phyloP scores from a whole-genome alignment of 192 early-diverging fungal species.

The Coemansia sp. region DNA sequence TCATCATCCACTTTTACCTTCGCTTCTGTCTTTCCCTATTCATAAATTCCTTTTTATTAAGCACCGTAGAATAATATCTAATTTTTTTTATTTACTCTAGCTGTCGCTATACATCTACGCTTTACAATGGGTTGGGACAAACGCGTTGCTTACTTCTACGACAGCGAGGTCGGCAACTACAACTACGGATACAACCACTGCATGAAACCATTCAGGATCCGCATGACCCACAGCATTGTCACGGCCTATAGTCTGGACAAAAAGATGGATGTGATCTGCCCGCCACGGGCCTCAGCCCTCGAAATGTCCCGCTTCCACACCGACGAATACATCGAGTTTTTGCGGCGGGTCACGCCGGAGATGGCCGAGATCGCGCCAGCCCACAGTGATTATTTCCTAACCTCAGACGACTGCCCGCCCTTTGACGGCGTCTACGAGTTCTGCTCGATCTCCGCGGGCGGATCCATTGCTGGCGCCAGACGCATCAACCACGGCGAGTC shows the following conservation, averaged over 20 bases:
- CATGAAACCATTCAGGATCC: slow-evolving; percentile 97
- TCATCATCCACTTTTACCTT: neutral
- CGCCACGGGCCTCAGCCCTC: slow-evolving; percentile 78
- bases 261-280: slow-evolving; percentile 80
- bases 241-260: slow-evolving; percentile 90
- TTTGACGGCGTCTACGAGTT: slow-evolving; percentile 97
- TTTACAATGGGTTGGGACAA: slow-evolving; percentile 14
- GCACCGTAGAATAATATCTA: neutral
- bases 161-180: slow-evolving; percentile 70
- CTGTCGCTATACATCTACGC: neutral
- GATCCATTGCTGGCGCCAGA: slow-evolving; percentile 89
- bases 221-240: slow-evolving; percentile 91
- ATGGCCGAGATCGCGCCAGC: slow-evolving; percentile 64
- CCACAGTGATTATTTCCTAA: slow-evolving; percentile 70
- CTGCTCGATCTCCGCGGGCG: slow-evolving; percentile 86
- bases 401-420: slow-evolving; percentile 92
- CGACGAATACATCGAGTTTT: slow-evolving; percentile 90
- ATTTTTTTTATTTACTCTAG: neutral
- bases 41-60: no score
- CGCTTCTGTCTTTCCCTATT: neutral
- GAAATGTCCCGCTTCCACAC: slow-evolving; percentile 94
- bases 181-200: slow-evolving; percentile 91
- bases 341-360: slow-evolving; percentile 74
- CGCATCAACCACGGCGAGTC: slow-evolving; percentile 76
- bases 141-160: slow-evolving; percentile 62